These are phyloP conservation scores for Hemerocallis citrina DNA, from an alignment of 106 monocot species.

Conservation along the genomic window DNA sequence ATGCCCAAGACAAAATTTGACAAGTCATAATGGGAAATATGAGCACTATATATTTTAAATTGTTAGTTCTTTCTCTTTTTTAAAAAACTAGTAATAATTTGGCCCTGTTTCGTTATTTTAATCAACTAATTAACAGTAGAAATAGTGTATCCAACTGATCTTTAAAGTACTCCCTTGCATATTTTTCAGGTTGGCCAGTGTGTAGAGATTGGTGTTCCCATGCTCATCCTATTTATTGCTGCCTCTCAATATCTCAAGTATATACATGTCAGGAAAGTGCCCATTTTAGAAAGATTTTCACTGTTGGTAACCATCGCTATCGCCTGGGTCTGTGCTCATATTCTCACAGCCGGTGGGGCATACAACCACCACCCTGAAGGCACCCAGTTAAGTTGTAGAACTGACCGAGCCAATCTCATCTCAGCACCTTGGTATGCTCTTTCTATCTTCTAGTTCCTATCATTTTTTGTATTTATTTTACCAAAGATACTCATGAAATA, in stretches of 20 bases:
- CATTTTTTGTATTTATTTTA: too few relatives aligned
- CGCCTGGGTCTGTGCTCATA: conserved; percentile 69
- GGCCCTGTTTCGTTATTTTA: too few relatives aligned
- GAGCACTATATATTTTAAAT: too few relatives aligned
- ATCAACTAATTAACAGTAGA: too few relatives aligned
- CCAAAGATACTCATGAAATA: too few relatives aligned
- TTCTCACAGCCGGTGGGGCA: conserved; percentile 79
- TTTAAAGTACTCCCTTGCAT: background rate
- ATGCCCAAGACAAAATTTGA: too few relatives aligned
- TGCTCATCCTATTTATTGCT: conserved; percentile 80
- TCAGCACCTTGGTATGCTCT: conserved; percentile 75
- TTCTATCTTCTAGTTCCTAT: too few relatives aligned
- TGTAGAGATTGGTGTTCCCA: conserved; percentile 92
- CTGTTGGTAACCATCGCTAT: conserved; percentile 54
- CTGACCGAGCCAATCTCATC: conserved; percentile 83
- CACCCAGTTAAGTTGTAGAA: conserved; percentile 74
- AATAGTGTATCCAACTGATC: too few relatives aligned
- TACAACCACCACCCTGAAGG: conserved; percentile 52
- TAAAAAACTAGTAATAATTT: too few relatives aligned
- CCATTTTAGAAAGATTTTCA: conserved; percentile 77
- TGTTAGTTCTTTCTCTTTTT: too few relatives aligned
- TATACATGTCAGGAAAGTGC: conserved; percentile 39
- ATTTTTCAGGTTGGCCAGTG: conserved; percentile 75
- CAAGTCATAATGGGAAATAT: too few relatives aligned
- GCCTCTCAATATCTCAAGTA: conserved; percentile 96